Evolutionary conservation across 2,329 filamentous ascomycete genomes (phyloP).

Genomic region (Cercospora citrullina): DNA sequence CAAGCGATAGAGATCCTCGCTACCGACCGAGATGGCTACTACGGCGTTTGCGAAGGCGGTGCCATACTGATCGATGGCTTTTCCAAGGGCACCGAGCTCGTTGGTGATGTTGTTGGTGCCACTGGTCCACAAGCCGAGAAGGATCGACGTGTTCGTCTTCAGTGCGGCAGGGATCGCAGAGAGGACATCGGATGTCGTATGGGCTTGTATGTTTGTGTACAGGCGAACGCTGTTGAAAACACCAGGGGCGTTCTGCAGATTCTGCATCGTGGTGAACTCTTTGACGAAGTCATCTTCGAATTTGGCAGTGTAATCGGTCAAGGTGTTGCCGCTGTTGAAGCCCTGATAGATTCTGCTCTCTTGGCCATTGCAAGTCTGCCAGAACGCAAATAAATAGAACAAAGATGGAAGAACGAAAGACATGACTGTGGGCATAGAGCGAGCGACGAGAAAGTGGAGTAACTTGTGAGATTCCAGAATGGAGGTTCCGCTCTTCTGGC

Average conservation of each 20-base stretch:
- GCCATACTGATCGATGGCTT: background rate
- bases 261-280: constrained; percentile 65
- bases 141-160: constrained; percentile 42
- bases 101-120: background rate
- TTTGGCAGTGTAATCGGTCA: constrained; percentile 10
- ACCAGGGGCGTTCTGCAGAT: constrained; percentile 61
- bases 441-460: background rate
- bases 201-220: constrained; percentile 59
- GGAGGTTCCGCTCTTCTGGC: background rate
- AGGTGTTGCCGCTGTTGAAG: constrained; percentile 22
- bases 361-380: background rate
- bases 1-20: constrained; percentile 71
- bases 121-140: background rate
- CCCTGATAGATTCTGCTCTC: constrained; percentile 13
- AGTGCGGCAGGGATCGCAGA: constrained; percentile 77
- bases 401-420: background rate
- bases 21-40: constrained; percentile 78
- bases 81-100: background rate
- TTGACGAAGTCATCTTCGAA: constrained; percentile 57
- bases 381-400: background rate
- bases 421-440: background rate
- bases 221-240: constrained; percentile 67
- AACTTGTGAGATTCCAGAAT: background rate
- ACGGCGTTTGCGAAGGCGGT: constrained; percentile 58
- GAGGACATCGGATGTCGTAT: constrained; percentile 60